Percentiles rank a stretch among this genome's conserved stretches.
phyloP scores from a whole-genome alignment of 2,329 filamentous ascomycete genomes.

The Aspergillus sp. region DNA sequence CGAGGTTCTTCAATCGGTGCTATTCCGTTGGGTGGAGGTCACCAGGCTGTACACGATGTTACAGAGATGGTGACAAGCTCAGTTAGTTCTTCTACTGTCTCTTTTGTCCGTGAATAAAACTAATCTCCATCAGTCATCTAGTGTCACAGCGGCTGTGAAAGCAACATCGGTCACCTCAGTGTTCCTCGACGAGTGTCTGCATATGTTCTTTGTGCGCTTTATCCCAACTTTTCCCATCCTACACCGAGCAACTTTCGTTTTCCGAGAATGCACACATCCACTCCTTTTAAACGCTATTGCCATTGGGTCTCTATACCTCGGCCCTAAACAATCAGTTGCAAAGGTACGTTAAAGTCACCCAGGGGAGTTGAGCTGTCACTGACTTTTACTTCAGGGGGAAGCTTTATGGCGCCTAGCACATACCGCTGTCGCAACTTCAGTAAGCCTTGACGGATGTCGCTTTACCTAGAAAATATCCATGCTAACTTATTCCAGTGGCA shows the following conservation, averaged over 20 bases:
- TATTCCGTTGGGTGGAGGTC: constrained; percentile 38
- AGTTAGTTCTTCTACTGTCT: constrained; percentile 20
- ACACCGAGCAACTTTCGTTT: constrained; percentile 42
- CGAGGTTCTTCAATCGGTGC: constrained; percentile 30
- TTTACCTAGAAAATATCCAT: too few relatives aligned
- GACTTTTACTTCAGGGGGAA: constrained; percentile 28
- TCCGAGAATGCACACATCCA: constrained; percentile 40
- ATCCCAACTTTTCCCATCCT: constrained; percentile 44
- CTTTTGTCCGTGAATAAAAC: background rate
- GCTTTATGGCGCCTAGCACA: constrained; percentile 42
- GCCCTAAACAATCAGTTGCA: constrained; percentile 38
- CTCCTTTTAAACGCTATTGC: constrained; percentile 43
- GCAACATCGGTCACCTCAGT: constrained; percentile 41
- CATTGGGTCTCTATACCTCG: constrained; percentile 42
- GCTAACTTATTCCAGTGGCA: constrained; percentile 30
- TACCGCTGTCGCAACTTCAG: constrained; percentile 41
- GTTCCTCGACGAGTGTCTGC: constrained; percentile 43
- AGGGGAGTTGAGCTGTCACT: background rate
- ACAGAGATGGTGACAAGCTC: constrained; percentile 41
- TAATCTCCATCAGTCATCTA: constrained; percentile 31
- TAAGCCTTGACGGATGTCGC: constrained; percentile 5
- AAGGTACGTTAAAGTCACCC: constrained; percentile 21
- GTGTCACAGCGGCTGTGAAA: constrained; percentile 41
- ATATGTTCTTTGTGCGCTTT: constrained; percentile 45
- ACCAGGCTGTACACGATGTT: constrained; percentile 42